Conservation (phyloP, 768 basidiomycete genomes). For the Russula compacta region DNA sequence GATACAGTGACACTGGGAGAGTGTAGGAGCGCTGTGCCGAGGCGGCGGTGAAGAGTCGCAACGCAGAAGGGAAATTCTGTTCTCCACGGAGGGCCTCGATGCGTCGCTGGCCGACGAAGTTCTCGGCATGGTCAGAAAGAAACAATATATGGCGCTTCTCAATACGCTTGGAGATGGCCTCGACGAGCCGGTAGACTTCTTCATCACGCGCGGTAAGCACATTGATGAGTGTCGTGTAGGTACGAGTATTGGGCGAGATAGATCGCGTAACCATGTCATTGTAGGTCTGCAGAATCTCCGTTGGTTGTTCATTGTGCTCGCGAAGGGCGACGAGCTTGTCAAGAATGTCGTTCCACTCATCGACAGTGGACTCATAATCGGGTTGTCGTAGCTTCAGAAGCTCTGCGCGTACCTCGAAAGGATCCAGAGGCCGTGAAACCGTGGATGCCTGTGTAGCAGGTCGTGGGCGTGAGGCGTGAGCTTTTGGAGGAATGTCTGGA, state of each 20-base stretch:
- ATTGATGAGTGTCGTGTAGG: constrained; percentile 52
- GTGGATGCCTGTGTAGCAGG: background rate
- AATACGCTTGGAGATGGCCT: constrained; percentile 24
- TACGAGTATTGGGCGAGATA: constrained; percentile 51
- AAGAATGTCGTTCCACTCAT: constrained; percentile 58
- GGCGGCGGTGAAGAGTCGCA: constrained; percentile 63
- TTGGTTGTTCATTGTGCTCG: constrained; percentile 42
- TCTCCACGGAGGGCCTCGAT: constrained; percentile 45
- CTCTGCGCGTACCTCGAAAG: constrained; percentile 30
- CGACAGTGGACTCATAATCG: constrained; percentile 30
- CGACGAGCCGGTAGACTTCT: constrained; percentile 45
- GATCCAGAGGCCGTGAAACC: background rate
- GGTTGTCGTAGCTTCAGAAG: constrained; percentile 17
- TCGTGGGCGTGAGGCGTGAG: background rate
- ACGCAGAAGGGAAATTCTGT: constrained; percentile 60
- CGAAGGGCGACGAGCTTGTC: constrained; percentile 42
- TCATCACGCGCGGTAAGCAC: constrained; percentile 58
- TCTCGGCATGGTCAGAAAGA: constrained; percentile 24
- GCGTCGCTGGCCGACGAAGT: constrained; percentile 30
- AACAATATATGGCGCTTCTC: constrained; percentile 35
- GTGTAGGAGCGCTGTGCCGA: constrained; percentile 30
- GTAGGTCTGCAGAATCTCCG: constrained; percentile 56
- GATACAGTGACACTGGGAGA: constrained; percentile 37
- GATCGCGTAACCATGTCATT: constrained; percentile 56
- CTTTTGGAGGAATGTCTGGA: background rate